Base-by-base conservation (phyloP, 371 early-diverging fungal species). In the Haplosporangium sp. region DNA sequence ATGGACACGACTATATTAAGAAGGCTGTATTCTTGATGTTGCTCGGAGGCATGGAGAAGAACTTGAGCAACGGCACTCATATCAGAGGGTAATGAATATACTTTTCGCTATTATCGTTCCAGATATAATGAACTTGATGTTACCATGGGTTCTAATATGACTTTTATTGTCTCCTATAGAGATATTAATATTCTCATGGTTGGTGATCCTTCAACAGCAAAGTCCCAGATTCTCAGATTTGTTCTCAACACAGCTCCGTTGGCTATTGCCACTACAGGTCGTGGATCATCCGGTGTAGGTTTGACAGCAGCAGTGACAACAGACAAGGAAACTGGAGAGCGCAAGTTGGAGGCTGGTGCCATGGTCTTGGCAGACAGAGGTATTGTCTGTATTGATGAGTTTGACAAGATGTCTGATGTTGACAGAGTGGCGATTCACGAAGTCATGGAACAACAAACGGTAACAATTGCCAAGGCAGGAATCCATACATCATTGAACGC, bases 391-490 rank as follows among this genome's bases (percentile, higher is more conserved):
- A 99, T 99, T 79, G 99, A 99, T 89, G 99, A 99, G 87, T 99
- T 99, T 88, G 99, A 99, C 89, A 99, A 99, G 85, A 99, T 99
- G 99, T 93, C 93, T 64, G 99, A 99, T 71, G 89, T 92, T 37
- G 99, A 99, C 85, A 92, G 99, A 73, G 99, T 98, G 1, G 99
- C 99, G 3, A 99, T 99, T 84, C 99, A 99, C 88, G 99, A 99
- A 92, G 99, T 99, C 4, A 99, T 99, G 99, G 99, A 99, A 88
- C 99, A 99, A 88, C 99, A 99, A 82, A 97, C 98, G 1, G 97
- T 99, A 6, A 98, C 97, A 0, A 96, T 98, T 67, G 94, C 97
- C 61, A 99, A 99, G 85, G 99, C 99, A 6, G 99, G 99, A 55
- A 99, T 99, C 72, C 96, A 98, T 77, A 97, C 97, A 2, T 96